Conservation (phyloP, 2,329 filamentous ascomycete genomes). For the Cadophora gregata region DNA sequence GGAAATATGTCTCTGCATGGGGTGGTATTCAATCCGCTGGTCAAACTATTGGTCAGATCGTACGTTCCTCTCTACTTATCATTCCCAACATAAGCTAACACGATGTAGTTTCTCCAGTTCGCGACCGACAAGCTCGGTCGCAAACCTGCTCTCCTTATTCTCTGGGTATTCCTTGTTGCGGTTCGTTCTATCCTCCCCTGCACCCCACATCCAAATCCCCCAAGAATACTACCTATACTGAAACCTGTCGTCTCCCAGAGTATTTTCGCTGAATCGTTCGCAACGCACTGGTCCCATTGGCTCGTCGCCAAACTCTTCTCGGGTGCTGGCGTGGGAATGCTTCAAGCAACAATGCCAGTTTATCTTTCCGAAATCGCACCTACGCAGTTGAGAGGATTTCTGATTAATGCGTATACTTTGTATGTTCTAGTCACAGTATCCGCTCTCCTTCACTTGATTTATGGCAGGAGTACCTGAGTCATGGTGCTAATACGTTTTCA, state of each 20-base stretch:
- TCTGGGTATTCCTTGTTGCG: conserved; percentile 43
- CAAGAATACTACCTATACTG: too few relatives aligned
- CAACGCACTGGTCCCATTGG: conserved; percentile 32
- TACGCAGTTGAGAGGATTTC: conserved; percentile 32
- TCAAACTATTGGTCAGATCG: conserved; percentile 37
- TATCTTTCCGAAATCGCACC: conserved; percentile 36
- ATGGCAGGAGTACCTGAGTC: too few relatives aligned
- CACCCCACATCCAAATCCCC: too few relatives aligned
- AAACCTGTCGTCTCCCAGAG: conserved; percentile 27
- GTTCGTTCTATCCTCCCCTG: conserved; percentile 16
- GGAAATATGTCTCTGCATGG: conserved; percentile 37
- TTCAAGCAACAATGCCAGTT: conserved; percentile 35
- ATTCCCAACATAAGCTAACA: conserved; percentile 6
- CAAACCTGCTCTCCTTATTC: conserved; percentile 44
- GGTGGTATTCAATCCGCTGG: conserved; percentile 34
- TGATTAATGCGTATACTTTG: conserved; percentile 33
- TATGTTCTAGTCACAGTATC: conserved; percentile 24
- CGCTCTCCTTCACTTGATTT: not conserved
- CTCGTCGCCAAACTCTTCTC: conserved; percentile 35
- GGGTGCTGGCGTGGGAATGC: conserved; percentile 34
- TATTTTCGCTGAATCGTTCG: conserved; percentile 32
- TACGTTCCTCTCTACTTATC: conserved; percentile 34
- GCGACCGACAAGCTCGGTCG: conserved; percentile 42
- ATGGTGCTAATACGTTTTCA: conserved; percentile 16
- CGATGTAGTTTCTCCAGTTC: conserved; percentile 30